phyloP scores from a whole-genome alignment of 306 rosid species.

The Abrus precatorius region DNA sequence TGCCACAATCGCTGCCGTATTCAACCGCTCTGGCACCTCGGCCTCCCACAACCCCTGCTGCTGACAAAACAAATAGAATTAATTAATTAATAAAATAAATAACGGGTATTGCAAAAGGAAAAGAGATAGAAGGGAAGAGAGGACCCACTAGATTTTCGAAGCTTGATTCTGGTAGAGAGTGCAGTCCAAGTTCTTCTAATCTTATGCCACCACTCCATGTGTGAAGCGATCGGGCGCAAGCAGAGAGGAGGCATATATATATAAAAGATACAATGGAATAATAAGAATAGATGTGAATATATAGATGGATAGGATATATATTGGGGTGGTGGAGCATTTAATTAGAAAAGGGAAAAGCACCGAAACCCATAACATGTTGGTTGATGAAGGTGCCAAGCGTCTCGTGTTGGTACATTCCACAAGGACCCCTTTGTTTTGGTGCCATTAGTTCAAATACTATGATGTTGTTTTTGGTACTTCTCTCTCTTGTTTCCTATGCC shows the following conservation, averaged over 20 bases:
- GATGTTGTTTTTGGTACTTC: neutral
- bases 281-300: too few relatives aligned
- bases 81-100: neutral
- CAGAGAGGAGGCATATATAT: neutral
- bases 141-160: constrained; percentile 56
- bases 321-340: neutral
- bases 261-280: neutral
- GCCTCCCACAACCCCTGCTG: constrained; percentile 14
- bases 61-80: neutral
- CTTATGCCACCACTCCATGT: constrained; percentile 66
- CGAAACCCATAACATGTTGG: constrained; percentile 61
- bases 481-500: too few relatives aligned
- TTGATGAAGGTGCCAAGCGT: constrained; percentile 65
- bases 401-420: constrained; percentile 44
- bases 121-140: neutral
- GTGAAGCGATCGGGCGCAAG: constrained; percentile 1
- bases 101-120: neutral
- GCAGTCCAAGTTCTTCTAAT: constrained; percentile 54
- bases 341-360: constrained; percentile 37
- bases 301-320: neutral
- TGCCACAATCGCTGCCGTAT: neutral
- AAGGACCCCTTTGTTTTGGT: constrained; percentile 22
- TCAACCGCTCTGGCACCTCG: neutral
- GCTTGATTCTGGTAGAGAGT: constrained; percentile 54
- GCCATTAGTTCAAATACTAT: neutral